Evolutionary conservation across 1,284 basidiomycete genomes (phyloP).

Genomic region (Pisolithus thermaeus): DNA sequence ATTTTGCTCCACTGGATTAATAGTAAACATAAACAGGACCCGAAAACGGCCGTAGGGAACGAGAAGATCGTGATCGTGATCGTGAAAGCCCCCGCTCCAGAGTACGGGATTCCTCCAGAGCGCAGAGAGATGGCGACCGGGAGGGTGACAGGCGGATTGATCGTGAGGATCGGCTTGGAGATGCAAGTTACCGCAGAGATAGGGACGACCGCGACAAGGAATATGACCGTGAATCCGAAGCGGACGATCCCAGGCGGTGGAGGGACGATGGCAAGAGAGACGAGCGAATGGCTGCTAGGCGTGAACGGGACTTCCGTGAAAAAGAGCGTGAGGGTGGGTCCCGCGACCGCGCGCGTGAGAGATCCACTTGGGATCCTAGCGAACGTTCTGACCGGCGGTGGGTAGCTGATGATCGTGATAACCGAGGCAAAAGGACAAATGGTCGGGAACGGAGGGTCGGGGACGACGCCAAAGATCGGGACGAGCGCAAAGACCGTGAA

Average conservation of each 20-base stretch:
- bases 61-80: slow-evolving; percentile 46
- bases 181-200: slow-evolving; percentile 21
- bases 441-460: slow-evolving; percentile 53
- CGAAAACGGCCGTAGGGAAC: slow-evolving; percentile 50
- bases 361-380: slow-evolving; percentile 35
- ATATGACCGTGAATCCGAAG: slow-evolving; percentile 39
- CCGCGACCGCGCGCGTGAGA: slow-evolving; percentile 43
- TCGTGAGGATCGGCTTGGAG: slow-evolving; percentile 28
- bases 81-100: slow-evolving; percentile 54
- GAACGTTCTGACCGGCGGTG: slow-evolving; percentile 47
- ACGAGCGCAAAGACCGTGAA: slow-evolving; percentile 51
- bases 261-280: slow-evolving; percentile 75
- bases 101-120: slow-evolving; percentile 52
- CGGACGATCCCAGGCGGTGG: slow-evolving; percentile 64
- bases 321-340: slow-evolving; percentile 26
- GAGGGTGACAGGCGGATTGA: slow-evolving; percentile 35
- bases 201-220: slow-evolving; percentile 32
- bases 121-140: slow-evolving; percentile 47
- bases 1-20: slow-evolving; percentile 3
- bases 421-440: slow-evolving; percentile 48
- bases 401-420: slow-evolving; percentile 60
- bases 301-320: slow-evolving; percentile 39
- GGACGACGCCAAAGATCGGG: slow-evolving; percentile 54
- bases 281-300: slow-evolving; percentile 58
- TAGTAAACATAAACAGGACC: slow-evolving; percentile 30